A percentile compares a stretch with the other conserved stretches of the same genome.
These are phyloP conservation scores for Tetrapisispora taiwanensis DNA, from an alignment of 805 yeast genomes.

Conservation along the genomic window DNA sequence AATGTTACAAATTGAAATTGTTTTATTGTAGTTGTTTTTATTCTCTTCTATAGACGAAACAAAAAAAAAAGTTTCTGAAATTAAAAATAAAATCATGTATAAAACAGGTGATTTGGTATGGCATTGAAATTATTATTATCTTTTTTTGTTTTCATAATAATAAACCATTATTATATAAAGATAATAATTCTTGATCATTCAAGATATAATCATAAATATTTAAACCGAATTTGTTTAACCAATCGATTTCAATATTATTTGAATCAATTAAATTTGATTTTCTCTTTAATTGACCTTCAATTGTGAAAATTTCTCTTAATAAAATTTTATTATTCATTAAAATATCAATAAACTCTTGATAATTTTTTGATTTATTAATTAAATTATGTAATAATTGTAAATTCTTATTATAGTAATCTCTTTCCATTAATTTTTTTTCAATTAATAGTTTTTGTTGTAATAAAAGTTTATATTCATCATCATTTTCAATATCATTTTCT, in stretches of 20 bases:
- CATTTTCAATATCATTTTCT: constrained; percentile 12
- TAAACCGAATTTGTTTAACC: constrained; percentile 20
- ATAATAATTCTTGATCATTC: constrained; percentile 12
- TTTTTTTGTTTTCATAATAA: constrained; percentile 3
- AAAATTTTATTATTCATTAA: constrained; percentile 17
- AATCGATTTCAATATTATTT: constrained; percentile 9
- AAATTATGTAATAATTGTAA: constrained; percentile 19
- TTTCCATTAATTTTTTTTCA: constrained; percentile 13
- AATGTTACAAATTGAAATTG: neutral
- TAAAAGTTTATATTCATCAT: constrained; percentile 17
- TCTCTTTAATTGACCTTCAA: constrained; percentile 14
- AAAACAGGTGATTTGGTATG: too few species aligned
- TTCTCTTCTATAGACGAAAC: too few species aligned
- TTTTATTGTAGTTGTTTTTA: too few species aligned
- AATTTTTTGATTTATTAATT: constrained; percentile 22
- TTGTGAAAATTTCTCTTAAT: constrained; percentile 24
- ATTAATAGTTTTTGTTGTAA: constrained; percentile 16
- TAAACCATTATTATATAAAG: constrained; percentile 14
- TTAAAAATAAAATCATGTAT: too few species aligned
- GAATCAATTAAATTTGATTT: constrained; percentile 2
- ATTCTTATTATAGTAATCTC: constrained; percentile 15
- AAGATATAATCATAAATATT: constrained; percentile 18
- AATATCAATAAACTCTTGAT: constrained; percentile 24
- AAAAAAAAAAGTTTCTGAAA: too few species aligned
- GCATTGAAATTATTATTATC: too few species aligned